A percentile compares a stretch with the other conserved stretches of the same genome.
These are phyloP conservation scores for Thermothielavioides terrestris DNA, from an alignment of 495 filamentous ascomycete species.

Conservation along the genomic window DNA sequence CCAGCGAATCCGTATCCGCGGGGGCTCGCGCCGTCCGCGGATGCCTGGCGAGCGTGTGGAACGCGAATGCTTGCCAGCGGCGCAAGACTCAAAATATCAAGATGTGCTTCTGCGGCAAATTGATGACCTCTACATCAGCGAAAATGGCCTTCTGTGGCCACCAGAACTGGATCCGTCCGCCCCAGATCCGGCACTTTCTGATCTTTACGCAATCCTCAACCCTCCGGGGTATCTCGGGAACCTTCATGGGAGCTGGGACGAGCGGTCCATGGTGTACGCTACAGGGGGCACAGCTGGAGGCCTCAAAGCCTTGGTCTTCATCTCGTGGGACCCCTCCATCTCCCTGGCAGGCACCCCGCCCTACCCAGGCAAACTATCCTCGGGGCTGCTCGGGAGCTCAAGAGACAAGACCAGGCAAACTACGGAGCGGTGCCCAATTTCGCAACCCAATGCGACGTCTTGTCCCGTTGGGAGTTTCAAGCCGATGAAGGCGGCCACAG, in stretches of 20 bases:
- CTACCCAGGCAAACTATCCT: conserved; percentile 9
- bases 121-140: conserved; percentile 36
- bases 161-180: conserved; percentile 34
- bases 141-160: conserved; percentile 52
- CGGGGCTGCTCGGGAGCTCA: conserved; percentile 1
- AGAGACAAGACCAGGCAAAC: conserved; percentile 8
- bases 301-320: conserved; percentile 45
- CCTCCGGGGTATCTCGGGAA: conserved; percentile 41
- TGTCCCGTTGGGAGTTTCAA: background rate
- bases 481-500: background rate
- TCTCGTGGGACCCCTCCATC: conserved; percentile 54
- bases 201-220: conserved; percentile 49
- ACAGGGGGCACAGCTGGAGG: conserved; percentile 34
- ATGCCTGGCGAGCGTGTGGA: conserved; percentile 42
- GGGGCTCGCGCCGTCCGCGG: conserved; percentile 36
- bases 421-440: background rate
- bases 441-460: background rate
- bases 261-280: conserved; percentile 53
- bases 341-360: conserved; percentile 12
- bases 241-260: conserved; percentile 48
- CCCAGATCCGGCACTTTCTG: conserved; percentile 25
- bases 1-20: conserved; percentile 26
- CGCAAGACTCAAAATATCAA: background rate
- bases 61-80: background rate
- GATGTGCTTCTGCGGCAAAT: conserved; percentile 26